These are phyloP conservation scores for Nannochloropsis oceanica DNA, from an alignment of 108 stramenopile genomes.

Conservation along the genomic window DNA sequence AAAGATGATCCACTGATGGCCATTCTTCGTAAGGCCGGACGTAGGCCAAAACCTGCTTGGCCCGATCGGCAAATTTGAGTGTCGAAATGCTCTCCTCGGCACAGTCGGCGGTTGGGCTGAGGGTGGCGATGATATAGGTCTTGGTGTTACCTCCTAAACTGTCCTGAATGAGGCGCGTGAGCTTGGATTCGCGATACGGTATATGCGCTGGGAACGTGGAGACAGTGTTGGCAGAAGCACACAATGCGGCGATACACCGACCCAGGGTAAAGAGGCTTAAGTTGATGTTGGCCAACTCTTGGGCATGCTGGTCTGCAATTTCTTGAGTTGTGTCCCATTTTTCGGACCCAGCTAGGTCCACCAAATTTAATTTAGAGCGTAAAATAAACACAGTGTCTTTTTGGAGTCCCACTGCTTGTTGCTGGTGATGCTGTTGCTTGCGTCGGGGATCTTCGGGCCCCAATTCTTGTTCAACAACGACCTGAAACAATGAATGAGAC, in stretches of 20 bases:
- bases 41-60: slow-evolving; percentile 33
- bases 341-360: slow-evolving; percentile 59
- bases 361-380: slow-evolving; percentile 75
- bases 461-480: slow-evolving; percentile 46
- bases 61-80: slow-evolving; percentile 74
- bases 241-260: slow-evolving; percentile 42
- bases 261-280: slow-evolving; percentile 44
- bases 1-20: slow-evolving; percentile 32
- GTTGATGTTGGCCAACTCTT: slow-evolving; percentile 49
- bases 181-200: slow-evolving; percentile 72
- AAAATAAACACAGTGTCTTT: slow-evolving; percentile 51
- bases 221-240: neutral
- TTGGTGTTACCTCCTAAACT: slow-evolving; percentile 77
- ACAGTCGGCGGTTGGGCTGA: slow-evolving; percentile 62
- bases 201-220: slow-evolving; percentile 3
- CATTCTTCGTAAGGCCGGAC: slow-evolving; percentile 33
- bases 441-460: slow-evolving; percentile 29
- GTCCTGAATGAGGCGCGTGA: slow-evolving; percentile 82
- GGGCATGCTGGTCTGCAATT: slow-evolving; percentile 38
- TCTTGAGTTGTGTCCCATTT: slow-evolving; percentile 48
- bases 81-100: slow-evolving; percentile 79
- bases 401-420: slow-evolving; percentile 4
- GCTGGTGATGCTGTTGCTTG: slow-evolving; percentile 2
- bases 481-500: slow-evolving; percentile 75
- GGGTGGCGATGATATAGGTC: slow-evolving; percentile 72